These are phyloP conservation scores for Cladosporium sp. DNA, from an alignment of 2,329 filamentous ascomycete species.

Conservation along the genomic window DNA sequence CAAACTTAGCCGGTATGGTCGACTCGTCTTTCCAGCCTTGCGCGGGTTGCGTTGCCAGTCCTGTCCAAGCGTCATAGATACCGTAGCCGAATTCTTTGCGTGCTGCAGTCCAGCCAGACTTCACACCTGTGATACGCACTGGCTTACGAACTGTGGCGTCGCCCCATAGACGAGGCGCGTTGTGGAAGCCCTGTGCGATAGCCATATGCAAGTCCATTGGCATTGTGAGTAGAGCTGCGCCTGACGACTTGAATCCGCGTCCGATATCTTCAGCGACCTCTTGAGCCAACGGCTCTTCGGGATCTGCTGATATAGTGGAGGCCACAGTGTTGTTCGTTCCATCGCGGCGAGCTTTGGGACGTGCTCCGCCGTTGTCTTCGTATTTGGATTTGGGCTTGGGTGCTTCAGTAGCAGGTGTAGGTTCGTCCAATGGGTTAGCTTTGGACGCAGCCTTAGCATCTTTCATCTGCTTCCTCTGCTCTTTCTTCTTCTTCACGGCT, in stretches of 20 bases:
- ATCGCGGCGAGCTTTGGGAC: conserved; percentile 24
- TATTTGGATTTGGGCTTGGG: neutral
- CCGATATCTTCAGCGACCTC: conserved; percentile 60
- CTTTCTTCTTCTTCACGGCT: conserved; percentile 34
- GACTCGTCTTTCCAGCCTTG: conserved; percentile 62
- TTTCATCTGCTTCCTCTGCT: conserved; percentile 29
- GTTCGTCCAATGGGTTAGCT: neutral
- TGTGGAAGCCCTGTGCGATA: conserved; percentile 82
- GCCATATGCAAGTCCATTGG: conserved; percentile 84
- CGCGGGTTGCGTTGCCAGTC: conserved; percentile 72
- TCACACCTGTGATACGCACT: conserved; percentile 75
- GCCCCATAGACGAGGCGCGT: conserved; percentile 80
- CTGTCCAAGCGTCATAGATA: conserved; percentile 73
- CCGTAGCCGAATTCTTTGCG: conserved; percentile 67
- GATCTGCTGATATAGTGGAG: conserved; percentile 32
- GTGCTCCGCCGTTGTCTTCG: conserved; percentile 15
- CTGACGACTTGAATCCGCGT: conserved; percentile 69
- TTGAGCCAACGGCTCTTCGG: conserved; percentile 29
- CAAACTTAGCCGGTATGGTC: conserved; percentile 31
- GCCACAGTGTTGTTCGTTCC: conserved; percentile 30
- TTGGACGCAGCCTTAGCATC: conserved; percentile 12
- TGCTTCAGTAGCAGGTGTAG: neutral
- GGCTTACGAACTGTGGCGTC: conserved; percentile 75
- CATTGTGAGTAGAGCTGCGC: conserved; percentile 72
- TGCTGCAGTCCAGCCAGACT: conserved; percentile 74